Evolutionary conservation across 345 rosid genomes (phyloP), one percentile per base, ranked within the genome.

Genomic region (Pugionium dolabratum): DNA sequence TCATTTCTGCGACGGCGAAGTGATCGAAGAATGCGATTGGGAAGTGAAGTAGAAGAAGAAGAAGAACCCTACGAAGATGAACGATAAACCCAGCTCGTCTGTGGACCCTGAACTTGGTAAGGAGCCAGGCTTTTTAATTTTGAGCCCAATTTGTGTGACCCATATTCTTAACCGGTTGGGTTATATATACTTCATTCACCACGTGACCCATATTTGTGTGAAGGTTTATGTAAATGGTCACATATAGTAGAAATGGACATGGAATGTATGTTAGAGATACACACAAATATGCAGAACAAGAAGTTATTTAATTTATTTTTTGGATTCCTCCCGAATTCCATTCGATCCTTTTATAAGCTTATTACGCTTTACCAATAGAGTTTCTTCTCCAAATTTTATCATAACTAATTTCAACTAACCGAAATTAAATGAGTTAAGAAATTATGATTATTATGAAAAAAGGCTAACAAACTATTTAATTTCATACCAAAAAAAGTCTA

Each of bases 1-100:
- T 87, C 96, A 87, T 78, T 58, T 64, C 27, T 56, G 31, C 64
- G 54, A 34, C 75, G 73, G 55, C 48, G 55, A 73, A 52, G n/a
- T 43, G 50, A 30, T 33, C 51, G 57, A 36, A 33, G 43, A 59
- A 5, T 28, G 47, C 25, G 67, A 53, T 1, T 29, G 30, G 10
- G 40, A 39, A 33, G 49, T 1, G 53, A 43, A 4, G 31, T 3
- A 29, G 6, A 10, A 46, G 64, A 58, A 5, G 39, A 42, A 10
- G 49, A 45, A 59, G 40, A 60, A 70, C 54, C 61, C 39, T 33
- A 10, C 59, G 33, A 60, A 11, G 18, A 7, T 40, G 51, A 69
- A 42, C 30, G 4, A 59, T 58, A 41, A 58, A 59, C 73, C 65
- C 56, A 59, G 66, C 54, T 69, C 27, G 56, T 37, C 33, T 59